Base-by-base conservation (phyloP, 441 rosid genomes). In the Cnidoscolus chayamansa region DNA sequence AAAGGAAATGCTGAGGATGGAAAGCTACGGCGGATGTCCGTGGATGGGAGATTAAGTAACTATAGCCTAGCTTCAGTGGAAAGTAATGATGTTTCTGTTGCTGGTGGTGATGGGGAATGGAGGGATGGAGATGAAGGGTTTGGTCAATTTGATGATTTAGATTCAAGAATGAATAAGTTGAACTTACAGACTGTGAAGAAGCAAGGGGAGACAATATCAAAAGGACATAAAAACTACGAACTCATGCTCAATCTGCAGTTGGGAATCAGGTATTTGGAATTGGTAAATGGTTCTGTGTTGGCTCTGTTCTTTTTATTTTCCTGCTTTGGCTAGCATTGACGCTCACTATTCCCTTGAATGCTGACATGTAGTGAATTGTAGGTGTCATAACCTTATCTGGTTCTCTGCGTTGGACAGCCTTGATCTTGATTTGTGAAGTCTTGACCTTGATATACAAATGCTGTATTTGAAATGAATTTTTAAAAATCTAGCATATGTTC, bases 231-330 rank as follows among this genome's bases (percentile, higher is more conserved):
- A 85, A 94, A 94, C 74, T 94, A 90, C 73, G 98, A 92, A 1
- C 96, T 94, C 71, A 94, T 94, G 99, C 98, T 94, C 68, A 92
- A 94, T 82, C 87, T 94, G 80, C 99, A 94, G 86, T 72, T 94
- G 20, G 99, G 99, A 74, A 92, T 94, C 81, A 92, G 99, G 99
- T 92, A 84, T 37, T 62, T 57, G 40, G n/a, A 56, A 16, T 63
- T 76, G 51, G 54, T 65, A 17, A 30, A 30, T 54, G 71, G 9
- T 57, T 50, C 32, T 70, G 63, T 71, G 11, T 75, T 77, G 16
- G 12, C 57, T 73, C 32, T 63, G 40, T 68, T 50, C 48, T 31
- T 20, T 76, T 74, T 55, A 15, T 60, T 67, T 15, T 49, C 57
- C 51, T 65, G 71, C 11, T 12, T 63, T 11, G 13, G 9, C n/a